Evolutionary conservation across 2,329 filamentous ascomycete species (phyloP), one percentile per base, ranked within the genome.

Genomic region (Colletotrichum gigasporum): DNA sequence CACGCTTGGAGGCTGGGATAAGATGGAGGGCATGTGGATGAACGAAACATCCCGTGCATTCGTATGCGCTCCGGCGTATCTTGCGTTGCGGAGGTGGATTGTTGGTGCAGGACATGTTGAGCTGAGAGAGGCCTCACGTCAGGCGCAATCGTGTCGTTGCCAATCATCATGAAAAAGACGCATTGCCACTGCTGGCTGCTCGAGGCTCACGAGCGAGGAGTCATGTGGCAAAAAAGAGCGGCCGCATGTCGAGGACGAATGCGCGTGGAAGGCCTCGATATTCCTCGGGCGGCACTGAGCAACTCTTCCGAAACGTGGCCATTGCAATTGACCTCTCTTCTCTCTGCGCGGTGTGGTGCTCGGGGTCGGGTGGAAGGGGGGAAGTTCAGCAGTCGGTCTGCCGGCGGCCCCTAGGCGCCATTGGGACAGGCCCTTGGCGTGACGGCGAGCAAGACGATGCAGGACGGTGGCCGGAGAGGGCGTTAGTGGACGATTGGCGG

Each of bases 401-500:
- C 16, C 51, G 41, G 18, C n/a, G 30, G 8, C 16, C 11, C 30
- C 28, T n/a, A 14, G 30, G 20, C 53, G 11, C 26, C n/a, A 9
- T 26, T n/a, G 41, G 44, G 35, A 11, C 12, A 30, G 22, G 47
- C 39, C 24, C 32, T 26, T n/a, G 22, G 22, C 39, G 44, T 35
- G 51, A 30, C 22, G 32, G 54, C 37, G 20, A 20, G 30, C 22
- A n/a, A 54, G 55, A 9, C 18, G 55, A 34, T 51, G 59, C 30
- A 47, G 8, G 60, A 34, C 20, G n/a, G 57, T 37, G 57, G 57
- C 41, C 26, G 47, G 56, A 44, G 42, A 37, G 22, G 7, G 34
- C 51, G 58, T 58, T 52, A 63, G 51, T 57, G 41, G 52, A 28
- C 34, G 44, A 63, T 58, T 61, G 63, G 51, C 18, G 32, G 11